phyloP scores from a whole-genome alignment of 2,329 filamentous ascomycete genomes.

The Samsoniella hepiali region DNA sequence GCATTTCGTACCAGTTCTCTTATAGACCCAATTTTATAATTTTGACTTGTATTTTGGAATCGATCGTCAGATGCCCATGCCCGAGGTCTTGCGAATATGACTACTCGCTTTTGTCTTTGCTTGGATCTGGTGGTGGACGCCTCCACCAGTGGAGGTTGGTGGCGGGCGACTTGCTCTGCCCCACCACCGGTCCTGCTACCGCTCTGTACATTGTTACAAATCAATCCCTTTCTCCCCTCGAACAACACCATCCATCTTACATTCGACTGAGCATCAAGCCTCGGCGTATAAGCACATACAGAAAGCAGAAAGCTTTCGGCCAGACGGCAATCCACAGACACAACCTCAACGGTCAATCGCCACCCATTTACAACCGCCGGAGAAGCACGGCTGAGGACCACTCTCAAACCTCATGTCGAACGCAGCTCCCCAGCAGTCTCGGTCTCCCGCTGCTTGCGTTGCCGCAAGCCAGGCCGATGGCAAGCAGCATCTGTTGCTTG shows the following conservation, averaged over 20 bases:
- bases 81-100: neutral
- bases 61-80: neutral
- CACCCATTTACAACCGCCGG: neutral
- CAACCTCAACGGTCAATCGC: neutral
- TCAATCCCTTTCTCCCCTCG: neutral
- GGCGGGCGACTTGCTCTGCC: neutral
- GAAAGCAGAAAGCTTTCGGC: neutral
- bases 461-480: conserved; percentile 35
- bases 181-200: neutral
- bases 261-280: neutral
- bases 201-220: neutral
- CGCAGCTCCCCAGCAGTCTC: neutral
- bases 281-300: neutral
- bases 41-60: neutral
- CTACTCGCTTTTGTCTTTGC: neutral
- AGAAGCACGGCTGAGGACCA: neutral
- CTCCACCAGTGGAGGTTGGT: neutral
- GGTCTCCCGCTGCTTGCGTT: conserved; percentile 29
- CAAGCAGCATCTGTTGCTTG: conserved; percentile 42
- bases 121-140: neutral
- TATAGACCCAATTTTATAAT: no score
- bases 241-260: neutral
- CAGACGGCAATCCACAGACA: neutral
- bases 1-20: neutral
- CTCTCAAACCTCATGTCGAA: neutral